phyloP scores from a whole-genome alignment of 345 rosid species.

The Orychophragmus violaceus region DNA sequence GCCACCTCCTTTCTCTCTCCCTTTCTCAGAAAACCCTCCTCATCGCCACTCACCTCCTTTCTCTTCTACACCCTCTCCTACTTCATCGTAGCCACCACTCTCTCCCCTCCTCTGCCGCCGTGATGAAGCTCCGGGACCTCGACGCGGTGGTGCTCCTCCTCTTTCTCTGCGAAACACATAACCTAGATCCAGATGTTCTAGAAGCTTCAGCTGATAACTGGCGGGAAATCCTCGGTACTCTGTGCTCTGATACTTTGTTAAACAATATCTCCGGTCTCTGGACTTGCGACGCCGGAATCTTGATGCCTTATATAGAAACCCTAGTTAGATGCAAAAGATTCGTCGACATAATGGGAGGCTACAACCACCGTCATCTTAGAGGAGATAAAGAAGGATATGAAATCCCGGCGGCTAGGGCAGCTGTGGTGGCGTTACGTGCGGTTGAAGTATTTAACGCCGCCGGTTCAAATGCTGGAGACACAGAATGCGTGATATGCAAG shows the following conservation, averaged over 20 bases:
- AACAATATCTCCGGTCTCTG: slow-evolving; percentile 37
- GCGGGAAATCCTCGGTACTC: slow-evolving; percentile 39
- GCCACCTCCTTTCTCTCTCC: slow-evolving; percentile 71
- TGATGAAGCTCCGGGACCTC: slow-evolving; percentile 54
- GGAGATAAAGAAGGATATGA: slow-evolving; percentile 37
- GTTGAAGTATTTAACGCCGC: slow-evolving; percentile 35
- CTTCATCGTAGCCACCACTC: slow-evolving; percentile 35
- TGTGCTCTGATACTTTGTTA: slow-evolving; percentile 34
- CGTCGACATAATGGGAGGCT: slow-evolving; percentile 38
- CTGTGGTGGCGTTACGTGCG: slow-evolving; percentile 59
- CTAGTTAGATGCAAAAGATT: slow-evolving; percentile 60
- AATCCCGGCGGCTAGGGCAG: slow-evolving; percentile 51
- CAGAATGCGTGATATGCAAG: slow-evolving; percentile 67
- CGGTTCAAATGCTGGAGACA: slow-evolving; percentile 26
- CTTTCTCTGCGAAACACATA: slow-evolving; percentile 72
- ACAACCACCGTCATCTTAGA: slow-evolving; percentile 7
- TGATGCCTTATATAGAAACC: slow-evolving; percentile 60
- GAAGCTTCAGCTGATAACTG: slow-evolving; percentile 41
- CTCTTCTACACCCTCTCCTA: slow-evolving; percentile 59
- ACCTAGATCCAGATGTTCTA: slow-evolving; percentile 49
- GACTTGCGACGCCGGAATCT: slow-evolving; percentile 45
- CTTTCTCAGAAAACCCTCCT: slow-evolving; percentile 57
- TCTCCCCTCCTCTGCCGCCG: slow-evolving; percentile 20
- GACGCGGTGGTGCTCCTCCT: slow-evolving; percentile 78
- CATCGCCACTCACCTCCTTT: slow-evolving; percentile 78